phyloP scores from a whole-genome alignment of 805 yeast species.

The Candida arabinofermentans region DNA sequence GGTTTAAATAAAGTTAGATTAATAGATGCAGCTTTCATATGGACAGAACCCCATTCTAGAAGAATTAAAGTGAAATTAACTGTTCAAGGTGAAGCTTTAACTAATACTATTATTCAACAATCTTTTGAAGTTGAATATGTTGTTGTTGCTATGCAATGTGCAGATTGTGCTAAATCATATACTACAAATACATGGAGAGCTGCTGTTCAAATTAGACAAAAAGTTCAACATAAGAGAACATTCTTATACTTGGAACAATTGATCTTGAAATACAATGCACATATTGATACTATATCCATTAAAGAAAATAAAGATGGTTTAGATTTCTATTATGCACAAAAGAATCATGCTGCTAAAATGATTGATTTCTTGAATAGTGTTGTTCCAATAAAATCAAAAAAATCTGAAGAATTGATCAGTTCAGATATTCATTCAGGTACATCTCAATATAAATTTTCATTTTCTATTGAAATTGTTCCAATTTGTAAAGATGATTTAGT shows the following conservation, averaged over 20 bases:
- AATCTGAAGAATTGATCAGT: slow-evolving; percentile 87
- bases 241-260: slow-evolving; percentile 93
- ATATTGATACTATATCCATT: slow-evolving; percentile 87
- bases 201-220: slow-evolving; percentile 94
- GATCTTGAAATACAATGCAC: slow-evolving; percentile 89
- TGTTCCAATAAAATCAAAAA: slow-evolving; percentile 77
- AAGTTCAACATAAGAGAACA: slow-evolving; percentile 95
- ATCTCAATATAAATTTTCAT: slow-evolving; percentile 84
- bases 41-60: slow-evolving; percentile 99
- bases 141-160: slow-evolving; percentile 94
- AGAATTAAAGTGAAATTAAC: slow-evolving; percentile 88
- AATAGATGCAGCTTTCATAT: slow-evolving; percentile 89
- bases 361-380: slow-evolving; percentile 82
- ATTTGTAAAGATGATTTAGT: slow-evolving; percentile 96
- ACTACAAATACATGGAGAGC: slow-evolving; percentile 99
- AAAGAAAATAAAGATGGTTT: slow-evolving; percentile 92
- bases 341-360: slow-evolving; percentile 92
- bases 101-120: slow-evolving; percentile 89
- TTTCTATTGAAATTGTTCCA: slow-evolving; percentile 91
- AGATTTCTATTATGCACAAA: slow-evolving; percentile 86
- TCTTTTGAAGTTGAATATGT: slow-evolving; percentile 90
- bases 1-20: slow-evolving; percentile 84
- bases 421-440: slow-evolving; percentile 90
- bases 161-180: slow-evolving; percentile 96
- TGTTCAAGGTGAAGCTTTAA: slow-evolving; percentile 95